These are phyloP conservation scores for Cordyceps farinosa DNA, from an alignment of 2,329 filamentous ascomycete genomes.

Conservation along the genomic window DNA sequence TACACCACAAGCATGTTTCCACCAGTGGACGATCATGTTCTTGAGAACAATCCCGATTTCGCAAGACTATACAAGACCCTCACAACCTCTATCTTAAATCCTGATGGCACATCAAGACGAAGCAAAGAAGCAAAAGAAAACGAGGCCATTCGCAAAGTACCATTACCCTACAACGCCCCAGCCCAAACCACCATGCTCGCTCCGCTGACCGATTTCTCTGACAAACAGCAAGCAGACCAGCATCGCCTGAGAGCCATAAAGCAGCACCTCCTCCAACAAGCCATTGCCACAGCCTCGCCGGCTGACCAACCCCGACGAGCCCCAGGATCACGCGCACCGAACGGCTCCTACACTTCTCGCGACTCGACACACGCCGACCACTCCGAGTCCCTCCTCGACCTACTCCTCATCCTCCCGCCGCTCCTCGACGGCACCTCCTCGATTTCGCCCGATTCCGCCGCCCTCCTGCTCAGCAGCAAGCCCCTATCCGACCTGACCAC, in stretches of 20 bases:
- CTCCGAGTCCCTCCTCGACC: slow-evolving; percentile 24
- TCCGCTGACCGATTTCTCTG: neutral
- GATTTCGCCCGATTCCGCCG: slow-evolving; percentile 30
- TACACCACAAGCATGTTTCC: slow-evolving; percentile 47
- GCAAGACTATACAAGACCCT: slow-evolving; percentile 52
- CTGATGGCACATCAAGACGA: slow-evolving; percentile 55
- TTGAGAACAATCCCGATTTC: slow-evolving; percentile 58
- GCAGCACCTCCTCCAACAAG: slow-evolving; percentile 47
- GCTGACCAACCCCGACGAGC: slow-evolving; percentile 22
- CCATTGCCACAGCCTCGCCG: slow-evolving; percentile 45
- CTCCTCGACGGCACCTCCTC: slow-evolving; percentile 33
- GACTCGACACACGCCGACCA: slow-evolving; percentile 5
- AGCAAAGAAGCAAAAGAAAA: slow-evolving; percentile 48
- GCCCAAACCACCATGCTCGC: neutral
- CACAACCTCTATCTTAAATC: slow-evolving; percentile 51
- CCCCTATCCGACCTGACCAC: slow-evolving; percentile 40
- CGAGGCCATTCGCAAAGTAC: slow-evolving; percentile 47
- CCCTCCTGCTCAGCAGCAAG: slow-evolving; percentile 41
- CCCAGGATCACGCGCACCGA: neutral
- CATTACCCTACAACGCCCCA: slow-evolving; percentile 15
- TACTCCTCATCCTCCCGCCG: slow-evolving; percentile 47
- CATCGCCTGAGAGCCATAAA: slow-evolving; percentile 48
- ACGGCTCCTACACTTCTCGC: slow-evolving; percentile 23
- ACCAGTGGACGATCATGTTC: slow-evolving; percentile 51
- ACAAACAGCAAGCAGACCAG: slow-evolving; percentile 45